Evolutionary conservation across 495 filamentous ascomycete genomes (phyloP), one percentile per base, ranked within the genome.

Genomic region (Xylaria flabelliformis): DNA sequence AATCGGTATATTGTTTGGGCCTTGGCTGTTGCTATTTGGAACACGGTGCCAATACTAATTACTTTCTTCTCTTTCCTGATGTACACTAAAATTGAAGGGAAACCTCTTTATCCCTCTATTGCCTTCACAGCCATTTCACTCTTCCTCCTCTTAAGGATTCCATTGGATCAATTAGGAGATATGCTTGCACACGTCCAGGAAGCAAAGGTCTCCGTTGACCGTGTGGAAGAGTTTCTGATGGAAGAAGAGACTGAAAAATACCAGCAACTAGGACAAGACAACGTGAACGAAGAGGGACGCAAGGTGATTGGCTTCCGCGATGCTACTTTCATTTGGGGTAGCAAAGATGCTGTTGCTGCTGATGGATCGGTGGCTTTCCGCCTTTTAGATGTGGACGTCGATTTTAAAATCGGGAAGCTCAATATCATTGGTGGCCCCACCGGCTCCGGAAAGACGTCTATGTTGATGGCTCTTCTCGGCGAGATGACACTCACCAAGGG

Each of bases 101-200:
- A 97, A 82, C 91, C 90, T 68, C 85, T 99, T 65, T 91, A 94
- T 66, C 95, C 97, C 0, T 98, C 97, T 0, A 87, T 99, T 74
- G 97, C 97, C 4, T 99, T 99, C 82, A 97, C 97, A 24, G 93
- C 96, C 17, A 88, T 99, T 50, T 98, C 97, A 0, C 90, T 99
- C 74, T 99, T 99, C 82, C 93, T 91, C 67, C 89, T 99, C n/a
- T 91, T 99, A 36, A 90, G 97, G 50, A 91, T 97, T 68, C 97
- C 97, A 10, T 82, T 99, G 64, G 97, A 99, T 81, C 97, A 98
- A 78, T 86, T 99, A 5, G 97, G 97, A 58, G 97, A 99, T 79
- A 99, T 99, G 97, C 90, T 99, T 77, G 97, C 97, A 46, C 97
- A 97, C 79, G 95, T 99, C 9, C 94, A 97, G 82, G 97, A 99